These are phyloP conservation scores for Haplosporangium sp. DNA, from an alignment of 371 early-diverging fungal species.

Conservation along the genomic window DNA sequence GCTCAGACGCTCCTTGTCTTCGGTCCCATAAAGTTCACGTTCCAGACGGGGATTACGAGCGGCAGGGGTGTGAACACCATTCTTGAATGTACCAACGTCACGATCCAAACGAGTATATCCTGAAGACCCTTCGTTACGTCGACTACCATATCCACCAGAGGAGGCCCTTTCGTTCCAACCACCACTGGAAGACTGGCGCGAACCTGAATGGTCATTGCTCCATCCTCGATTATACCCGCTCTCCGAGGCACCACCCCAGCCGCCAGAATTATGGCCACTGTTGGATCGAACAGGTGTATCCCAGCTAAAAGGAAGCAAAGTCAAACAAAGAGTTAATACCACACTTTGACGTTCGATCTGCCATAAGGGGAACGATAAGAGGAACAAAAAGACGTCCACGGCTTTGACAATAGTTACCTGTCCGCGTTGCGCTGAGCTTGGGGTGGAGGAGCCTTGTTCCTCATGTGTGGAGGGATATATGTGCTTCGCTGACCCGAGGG, in stretches of 20 bases:
- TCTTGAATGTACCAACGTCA: slow-evolving; percentile 73
- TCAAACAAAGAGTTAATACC: not conserved
- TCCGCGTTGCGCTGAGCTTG: slow-evolving; percentile 22
- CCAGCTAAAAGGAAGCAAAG: slow-evolving; percentile 26
- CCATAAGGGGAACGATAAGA: not conserved
- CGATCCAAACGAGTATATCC: slow-evolving; percentile 57
- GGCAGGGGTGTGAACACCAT: slow-evolving; percentile 80
- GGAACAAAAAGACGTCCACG: not conserved
- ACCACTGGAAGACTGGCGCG: slow-evolving; percentile 21
- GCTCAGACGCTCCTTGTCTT: slow-evolving; percentile 74
- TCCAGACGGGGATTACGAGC: slow-evolving; percentile 82
- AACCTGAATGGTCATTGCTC: slow-evolving; percentile 32
- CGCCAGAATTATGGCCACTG: slow-evolving; percentile 17
- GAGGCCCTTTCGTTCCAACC: slow-evolving; percentile 56
- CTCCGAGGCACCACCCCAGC: slow-evolving; percentile 54
- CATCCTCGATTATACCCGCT: slow-evolving; percentile 55
- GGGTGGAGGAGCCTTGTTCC: slow-evolving; percentile 49
- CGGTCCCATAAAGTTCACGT: slow-evolving; percentile 80
- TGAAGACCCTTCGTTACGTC: slow-evolving; percentile 61
- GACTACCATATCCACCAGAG: slow-evolving; percentile 59
- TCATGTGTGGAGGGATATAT: slow-evolving; percentile 70
- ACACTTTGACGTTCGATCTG: not conserved
- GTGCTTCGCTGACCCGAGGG: slow-evolving; percentile 33
- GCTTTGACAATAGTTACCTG: slow-evolving; percentile 18
- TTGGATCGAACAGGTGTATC: slow-evolving; percentile 33